phyloP scores from a whole-genome alignment of 148 eudicot genomes.

The Silene uniflora region DNA sequence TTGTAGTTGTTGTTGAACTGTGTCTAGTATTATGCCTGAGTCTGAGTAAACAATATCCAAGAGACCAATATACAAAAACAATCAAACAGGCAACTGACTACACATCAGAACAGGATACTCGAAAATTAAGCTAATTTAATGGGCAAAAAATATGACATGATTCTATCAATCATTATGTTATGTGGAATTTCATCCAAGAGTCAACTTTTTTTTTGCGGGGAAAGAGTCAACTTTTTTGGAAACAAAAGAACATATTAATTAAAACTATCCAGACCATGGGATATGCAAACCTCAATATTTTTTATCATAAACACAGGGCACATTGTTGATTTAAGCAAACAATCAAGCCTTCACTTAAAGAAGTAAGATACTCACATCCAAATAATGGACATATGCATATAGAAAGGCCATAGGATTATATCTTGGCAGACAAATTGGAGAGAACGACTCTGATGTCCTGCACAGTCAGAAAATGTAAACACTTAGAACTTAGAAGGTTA shows the following conservation, averaged over 20 bases:
- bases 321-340: conserved; percentile 1
- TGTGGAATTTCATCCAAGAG: neutral
- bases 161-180: neutral
- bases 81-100: conserved; percentile 1
- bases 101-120: neutral
- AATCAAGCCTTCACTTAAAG: conserved; percentile 6
- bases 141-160: neutral
- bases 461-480: conserved; percentile 28
- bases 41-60: neutral
- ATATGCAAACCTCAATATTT: conserved; percentile 1
- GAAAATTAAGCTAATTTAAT: neutral
- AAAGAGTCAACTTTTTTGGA: neutral
- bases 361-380: conserved; percentile 64
- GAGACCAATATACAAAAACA: neutral
- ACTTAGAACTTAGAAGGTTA: neutral
- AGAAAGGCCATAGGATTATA: conserved; percentile 96
- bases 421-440: conserved; percentile 97
- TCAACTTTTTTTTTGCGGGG: neutral
- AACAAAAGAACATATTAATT: neutral
- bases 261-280: conserved; percentile 4
- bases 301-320: neutral
- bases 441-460: conserved; percentile 99
- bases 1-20: no score
- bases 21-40: neutral
- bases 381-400: conserved; percentile 86